These are phyloP conservation scores for Fragaria nilgerrensis DNA, from an alignment of 306 rosid genomes.

Conservation along the genomic window DNA sequence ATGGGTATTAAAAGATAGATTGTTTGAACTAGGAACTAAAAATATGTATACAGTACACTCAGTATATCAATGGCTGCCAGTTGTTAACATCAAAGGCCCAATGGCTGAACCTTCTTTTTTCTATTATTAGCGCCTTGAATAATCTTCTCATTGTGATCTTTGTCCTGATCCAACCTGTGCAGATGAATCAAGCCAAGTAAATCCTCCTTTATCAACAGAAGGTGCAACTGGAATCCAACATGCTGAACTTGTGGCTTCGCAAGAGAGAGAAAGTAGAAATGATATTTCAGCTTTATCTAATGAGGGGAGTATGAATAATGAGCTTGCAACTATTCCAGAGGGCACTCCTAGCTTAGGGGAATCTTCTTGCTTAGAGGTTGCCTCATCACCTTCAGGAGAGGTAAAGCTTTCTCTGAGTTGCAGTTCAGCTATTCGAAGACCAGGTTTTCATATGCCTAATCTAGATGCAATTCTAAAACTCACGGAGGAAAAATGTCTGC, in stretches of 20 bases:
- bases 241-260: conserved; percentile 34
- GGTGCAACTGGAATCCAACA: conserved; percentile 33
- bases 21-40: conserved; percentile 2
- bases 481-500: conserved; percentile 79
- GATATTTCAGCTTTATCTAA: conserved; percentile 29
- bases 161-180: conserved; percentile 25
- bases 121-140: not conserved
- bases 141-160: not conserved
- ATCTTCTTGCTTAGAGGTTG: conserved; percentile 42
- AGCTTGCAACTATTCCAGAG: conserved; percentile 31
- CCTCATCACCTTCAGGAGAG: conserved; percentile 59
- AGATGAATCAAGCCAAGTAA: conserved; percentile 44
- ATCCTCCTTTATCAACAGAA: conserved; percentile 27
- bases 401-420: conserved; percentile 70
- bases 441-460: conserved; percentile 51
- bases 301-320: conserved; percentile 31
- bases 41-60: not conserved
- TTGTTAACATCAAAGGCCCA: conserved; percentile 1
- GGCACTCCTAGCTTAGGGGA: conserved; percentile 35
- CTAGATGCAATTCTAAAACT: conserved; percentile 51
- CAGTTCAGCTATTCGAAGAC: conserved; percentile 46
- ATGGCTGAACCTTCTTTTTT: not conserved
- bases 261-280: conserved; percentile 32
- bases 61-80: not conserved
- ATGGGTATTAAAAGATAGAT: not conserved